Conservation (phyloP, 1,284 basidiomycete species). For the Ustilago lituana region DNA sequence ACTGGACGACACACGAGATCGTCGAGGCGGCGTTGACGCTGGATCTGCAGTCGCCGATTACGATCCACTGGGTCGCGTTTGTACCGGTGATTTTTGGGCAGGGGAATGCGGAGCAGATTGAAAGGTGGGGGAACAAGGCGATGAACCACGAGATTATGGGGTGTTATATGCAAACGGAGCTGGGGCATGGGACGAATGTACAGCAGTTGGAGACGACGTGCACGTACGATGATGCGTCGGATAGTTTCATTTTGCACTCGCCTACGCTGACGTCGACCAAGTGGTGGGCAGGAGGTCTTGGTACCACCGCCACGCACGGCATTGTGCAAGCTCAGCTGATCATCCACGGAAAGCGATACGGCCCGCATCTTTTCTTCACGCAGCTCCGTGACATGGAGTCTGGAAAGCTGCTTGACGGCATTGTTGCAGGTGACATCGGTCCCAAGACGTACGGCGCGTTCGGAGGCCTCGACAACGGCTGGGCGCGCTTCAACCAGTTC, state of each 20-base stretch:
- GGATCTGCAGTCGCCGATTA: constrained; percentile 57
- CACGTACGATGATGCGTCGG: constrained; percentile 76
- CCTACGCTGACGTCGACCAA: constrained; percentile 80
- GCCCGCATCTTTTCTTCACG: constrained; percentile 81
- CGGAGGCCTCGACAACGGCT: constrained; percentile 76
- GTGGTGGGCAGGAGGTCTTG: constrained; percentile 80
- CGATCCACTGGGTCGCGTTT: constrained; percentile 63
- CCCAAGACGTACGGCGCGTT: constrained; percentile 73
- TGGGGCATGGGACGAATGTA: constrained; percentile 75
- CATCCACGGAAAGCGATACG: constrained; percentile 75
- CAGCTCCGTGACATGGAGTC: constrained; percentile 69
- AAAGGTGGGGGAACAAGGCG: constrained; percentile 56
- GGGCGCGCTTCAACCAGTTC: constrained; percentile 75
- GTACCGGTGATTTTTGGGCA: constrained; percentile 63
- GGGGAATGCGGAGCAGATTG: constrained; percentile 56
- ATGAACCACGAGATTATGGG: constrained; percentile 65
- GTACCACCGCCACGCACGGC: constrained; percentile 79
- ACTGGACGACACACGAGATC: constrained; percentile 60
- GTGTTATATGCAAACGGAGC: constrained; percentile 67
- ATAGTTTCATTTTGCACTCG: constrained; percentile 80
- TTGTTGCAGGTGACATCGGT: constrained; percentile 78
- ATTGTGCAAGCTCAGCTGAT: constrained; percentile 81
- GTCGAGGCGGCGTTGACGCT: constrained; percentile 56
- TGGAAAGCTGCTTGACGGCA: constrained; percentile 75
- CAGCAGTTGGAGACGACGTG: constrained; percentile 78